phyloP scores from a whole-genome alignment of 164 flowering plant genomes.

The Chloranthus sessilifolius region DNA sequence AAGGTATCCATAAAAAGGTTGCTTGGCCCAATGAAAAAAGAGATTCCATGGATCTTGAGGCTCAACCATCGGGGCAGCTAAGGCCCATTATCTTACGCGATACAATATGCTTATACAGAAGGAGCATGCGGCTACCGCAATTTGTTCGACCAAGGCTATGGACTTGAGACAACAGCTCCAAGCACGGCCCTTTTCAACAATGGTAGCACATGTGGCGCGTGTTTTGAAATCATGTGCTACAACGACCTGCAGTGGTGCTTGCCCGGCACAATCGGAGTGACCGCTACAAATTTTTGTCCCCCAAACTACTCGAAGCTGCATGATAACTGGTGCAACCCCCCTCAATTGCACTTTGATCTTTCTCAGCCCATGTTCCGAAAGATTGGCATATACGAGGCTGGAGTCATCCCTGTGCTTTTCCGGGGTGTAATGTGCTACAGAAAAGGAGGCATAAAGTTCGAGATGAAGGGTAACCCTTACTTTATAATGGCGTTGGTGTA shows the following conservation, averaged over 20 bases:
- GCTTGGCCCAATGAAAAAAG: no score
- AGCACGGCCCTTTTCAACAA: constrained; percentile 28
- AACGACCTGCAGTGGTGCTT: constrained; percentile 9
- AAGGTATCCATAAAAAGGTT: no score
- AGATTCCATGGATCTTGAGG: no score
- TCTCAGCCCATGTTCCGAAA: constrained; percentile 16
- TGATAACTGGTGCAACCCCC: constrained; percentile 30
- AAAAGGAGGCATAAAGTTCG: constrained; percentile 14
- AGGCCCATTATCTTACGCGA: no score
- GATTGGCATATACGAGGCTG: constrained; percentile 15
- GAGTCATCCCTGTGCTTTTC: constrained; percentile 17
- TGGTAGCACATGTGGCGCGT: constrained; percentile 23
- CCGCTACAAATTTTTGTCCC: constrained; percentile 32
- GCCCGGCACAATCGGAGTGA: constrained; percentile 10
- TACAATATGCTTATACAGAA: constrained; percentile 11
- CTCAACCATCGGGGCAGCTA: no score
- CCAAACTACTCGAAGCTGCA: constrained; percentile 11
- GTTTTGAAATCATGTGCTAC: constrained; percentile 21
- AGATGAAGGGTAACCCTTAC: constrained; percentile 12
- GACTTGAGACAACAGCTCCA: constrained; percentile 27
- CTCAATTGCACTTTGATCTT: constrained; percentile 28
- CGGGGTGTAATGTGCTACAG: constrained; percentile 11
- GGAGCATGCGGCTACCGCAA: constrained; percentile 34
- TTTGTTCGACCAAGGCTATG: constrained; percentile 21
- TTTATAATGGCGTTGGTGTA: constrained; percentile 13